A percentile compares a stretch with the other conserved stretches of the same genome.
These are phyloP conservation scores for Niveomyces coronatus DNA, from an alignment of 2,329 filamentous ascomycete species.

Conservation along the genomic window DNA sequence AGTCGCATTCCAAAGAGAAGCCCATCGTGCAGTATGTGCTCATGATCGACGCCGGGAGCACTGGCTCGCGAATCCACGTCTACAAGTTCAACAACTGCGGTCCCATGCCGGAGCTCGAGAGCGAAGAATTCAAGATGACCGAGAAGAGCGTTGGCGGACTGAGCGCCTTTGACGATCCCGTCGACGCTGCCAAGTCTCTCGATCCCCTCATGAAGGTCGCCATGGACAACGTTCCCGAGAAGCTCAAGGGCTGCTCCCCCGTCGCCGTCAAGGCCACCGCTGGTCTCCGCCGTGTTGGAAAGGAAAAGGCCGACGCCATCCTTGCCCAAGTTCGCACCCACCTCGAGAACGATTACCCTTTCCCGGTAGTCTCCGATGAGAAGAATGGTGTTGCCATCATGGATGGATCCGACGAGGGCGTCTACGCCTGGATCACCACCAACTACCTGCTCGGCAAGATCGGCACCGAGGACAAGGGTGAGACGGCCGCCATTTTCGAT, in stretches of 20 bases:
- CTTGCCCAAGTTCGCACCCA: constrained; percentile 73
- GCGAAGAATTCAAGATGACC: constrained; percentile 89
- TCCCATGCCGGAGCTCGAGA: constrained; percentile 62
- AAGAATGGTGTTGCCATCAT: constrained; percentile 90
- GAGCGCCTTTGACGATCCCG: constrained; percentile 80
- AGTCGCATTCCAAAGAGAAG: constrained; percentile 76
- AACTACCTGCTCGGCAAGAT: constrained; percentile 99
- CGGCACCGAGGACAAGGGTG: constrained; percentile 77
- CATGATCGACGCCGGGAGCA: constrained; percentile 98
- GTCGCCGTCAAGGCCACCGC: constrained; percentile 98
- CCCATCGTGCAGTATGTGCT: constrained; percentile 94
- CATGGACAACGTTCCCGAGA: constrained; percentile 72
- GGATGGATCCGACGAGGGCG: constrained; percentile 94
- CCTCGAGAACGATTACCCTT: constrained; percentile 83
- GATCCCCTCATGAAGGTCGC: constrained; percentile 83
- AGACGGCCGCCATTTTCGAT: constrained; percentile 91
- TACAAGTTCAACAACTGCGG: constrained; percentile 92
- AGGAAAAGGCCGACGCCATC: constrained; percentile 72
- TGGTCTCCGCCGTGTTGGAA: constrained; percentile 77
- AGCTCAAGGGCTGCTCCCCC: constrained; percentile 83
- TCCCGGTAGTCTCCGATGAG: constrained; percentile 80
- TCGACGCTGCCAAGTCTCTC: constrained; percentile 80
- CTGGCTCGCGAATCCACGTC: constrained; percentile 93
- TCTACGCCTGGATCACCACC: constrained; percentile 98
- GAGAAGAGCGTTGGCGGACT: constrained; percentile 74